Evolutionary conservation across 129 eudicot species (phyloP), one percentile per base, ranked within the genome.

Genomic region (Tagetes erecta): DNA sequence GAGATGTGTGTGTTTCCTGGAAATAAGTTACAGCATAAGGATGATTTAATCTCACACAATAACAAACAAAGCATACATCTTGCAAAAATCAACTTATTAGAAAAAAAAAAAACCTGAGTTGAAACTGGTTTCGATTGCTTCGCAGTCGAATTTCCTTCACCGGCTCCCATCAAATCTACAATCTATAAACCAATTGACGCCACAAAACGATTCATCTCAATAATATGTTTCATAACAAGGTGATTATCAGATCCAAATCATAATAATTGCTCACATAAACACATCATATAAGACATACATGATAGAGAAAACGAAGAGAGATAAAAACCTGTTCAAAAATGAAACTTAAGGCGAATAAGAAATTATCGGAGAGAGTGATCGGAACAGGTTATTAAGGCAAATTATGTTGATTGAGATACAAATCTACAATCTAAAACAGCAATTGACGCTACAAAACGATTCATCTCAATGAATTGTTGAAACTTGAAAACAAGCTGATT

Each of bases 1-100:
- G 64, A 44, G 93, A 87, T 27, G 88, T 71, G 58, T 84, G 81
- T 55, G 84, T 77, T 80, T 92, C 97, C 97, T 92, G 85, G 41
- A 73, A 33, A 59, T 58, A 49, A 31, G 41, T 59, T 14, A 47
- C 44, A 53, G 33, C 42, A 35, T 40, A 20, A 9, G 27, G 27
- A 72, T 31, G 4, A 73, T 36, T 11, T 47, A 2, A 2, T 34
- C 20, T 59, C 7, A 46, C 76, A 41, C 5, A 11, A 33, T 10
- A 36, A 62, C 34, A 30, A 27, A 56, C 49, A 44, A 1, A 44
- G 1, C 49, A 44, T 7, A 44, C 8, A 44, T 44, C 49, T 44
- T 44, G 49, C 49, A 6, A 44, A 20, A 20, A 20, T 20, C 27
- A 20, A 20, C 27, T 44, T 7, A 44, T 6, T 10, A 44, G 35